Percentiles rank a stretch among this genome's conserved stretches.
Evolutionary conservation across 2,329 filamentous ascomycete species (phyloP).

Genomic region (Penicillium sp.): DNA sequence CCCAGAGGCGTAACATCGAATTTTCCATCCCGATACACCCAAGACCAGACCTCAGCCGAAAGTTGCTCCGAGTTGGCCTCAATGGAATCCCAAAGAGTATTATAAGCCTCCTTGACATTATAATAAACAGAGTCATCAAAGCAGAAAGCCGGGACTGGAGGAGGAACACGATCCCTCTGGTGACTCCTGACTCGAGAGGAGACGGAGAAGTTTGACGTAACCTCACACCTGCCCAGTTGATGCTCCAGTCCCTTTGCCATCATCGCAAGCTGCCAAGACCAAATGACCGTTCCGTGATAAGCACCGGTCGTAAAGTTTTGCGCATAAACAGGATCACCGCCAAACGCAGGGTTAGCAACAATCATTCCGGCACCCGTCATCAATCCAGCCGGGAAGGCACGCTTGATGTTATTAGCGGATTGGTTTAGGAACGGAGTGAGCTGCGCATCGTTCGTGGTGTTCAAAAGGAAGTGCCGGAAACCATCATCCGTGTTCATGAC

Average conservation of each 20-base stretch:
- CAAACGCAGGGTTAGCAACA: conserved; percentile 63
- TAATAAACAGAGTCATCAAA: conserved; percentile 42
- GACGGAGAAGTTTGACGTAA: conserved; percentile 7
- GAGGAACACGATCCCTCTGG: background rate
- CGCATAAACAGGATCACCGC: conserved; percentile 49
- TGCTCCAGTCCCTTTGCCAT: conserved; percentile 62
- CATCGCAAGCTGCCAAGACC: conserved; percentile 66
- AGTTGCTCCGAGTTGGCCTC: conserved; percentile 56
- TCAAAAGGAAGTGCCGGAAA: conserved; percentile 64
- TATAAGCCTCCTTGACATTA: conserved; percentile 57
- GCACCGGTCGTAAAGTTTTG: conserved; percentile 58
- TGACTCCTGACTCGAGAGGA: background rate
- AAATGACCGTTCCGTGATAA: conserved; percentile 66
- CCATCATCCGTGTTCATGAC: conserved; percentile 67
- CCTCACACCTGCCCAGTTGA: conserved; percentile 57
- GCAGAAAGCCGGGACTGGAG: conserved; percentile 53
- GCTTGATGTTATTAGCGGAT: conserved; percentile 58
- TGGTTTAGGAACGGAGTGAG: conserved; percentile 59
- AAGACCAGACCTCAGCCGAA: conserved; percentile 64
- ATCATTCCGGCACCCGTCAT: conserved; percentile 59
- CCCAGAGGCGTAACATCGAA: conserved; percentile 56
- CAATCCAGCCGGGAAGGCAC: conserved; percentile 61
- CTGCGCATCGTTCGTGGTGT: conserved; percentile 59
- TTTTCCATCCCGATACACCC: conserved; percentile 53
- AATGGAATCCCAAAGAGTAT: conserved; percentile 62